Evolutionary conservation across 169 alveolate species (phyloP).

Genomic region (Cryptosporidium muris): DNA sequence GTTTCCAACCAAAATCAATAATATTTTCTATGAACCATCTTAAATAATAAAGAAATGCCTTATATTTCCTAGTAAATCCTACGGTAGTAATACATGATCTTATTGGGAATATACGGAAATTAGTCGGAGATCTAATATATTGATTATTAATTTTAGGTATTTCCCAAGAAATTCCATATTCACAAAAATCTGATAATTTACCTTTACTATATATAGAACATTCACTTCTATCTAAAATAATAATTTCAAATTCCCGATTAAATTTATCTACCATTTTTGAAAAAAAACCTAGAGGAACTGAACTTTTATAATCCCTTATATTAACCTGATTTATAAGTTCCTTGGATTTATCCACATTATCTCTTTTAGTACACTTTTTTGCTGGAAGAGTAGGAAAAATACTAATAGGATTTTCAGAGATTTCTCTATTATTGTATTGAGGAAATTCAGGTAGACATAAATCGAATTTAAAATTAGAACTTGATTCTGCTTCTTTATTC

Average conservation of each 20-base stretch:
- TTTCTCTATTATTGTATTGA: too few species aligned
- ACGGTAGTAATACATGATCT: conserved; percentile 52
- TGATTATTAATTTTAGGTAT: not conserved
- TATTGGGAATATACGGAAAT: conserved; percentile 20
- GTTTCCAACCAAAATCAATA: conserved; percentile 44
- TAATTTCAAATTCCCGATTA: conserved; percentile 33
- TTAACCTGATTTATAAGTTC: not conserved
- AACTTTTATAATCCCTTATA: not conserved
- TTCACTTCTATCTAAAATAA: conserved; percentile 31
- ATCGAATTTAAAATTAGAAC: too few species aligned
- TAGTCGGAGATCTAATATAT: not conserved
- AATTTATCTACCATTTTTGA: conserved; percentile 6
- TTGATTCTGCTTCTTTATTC: not conserved
- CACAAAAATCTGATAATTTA: conserved; percentile 27
- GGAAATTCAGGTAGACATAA: too few species aligned
- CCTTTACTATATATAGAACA: conserved; percentile 3
- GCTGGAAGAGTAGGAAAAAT: not conserved
- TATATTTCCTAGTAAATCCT: conserved; percentile 12
- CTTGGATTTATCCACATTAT: too few species aligned
- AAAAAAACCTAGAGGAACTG: conserved; percentile 39
- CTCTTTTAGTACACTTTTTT: not conserved
- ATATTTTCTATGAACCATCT: conserved; percentile 42
- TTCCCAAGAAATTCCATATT: conserved; percentile 68
- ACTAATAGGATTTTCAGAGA: too few species aligned
- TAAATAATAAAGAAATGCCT: conserved; percentile 37